These are phyloP conservation scores for Malus hybrid DNA, from an alignment of 331 rosid species.

Conservation along the genomic window DNA sequence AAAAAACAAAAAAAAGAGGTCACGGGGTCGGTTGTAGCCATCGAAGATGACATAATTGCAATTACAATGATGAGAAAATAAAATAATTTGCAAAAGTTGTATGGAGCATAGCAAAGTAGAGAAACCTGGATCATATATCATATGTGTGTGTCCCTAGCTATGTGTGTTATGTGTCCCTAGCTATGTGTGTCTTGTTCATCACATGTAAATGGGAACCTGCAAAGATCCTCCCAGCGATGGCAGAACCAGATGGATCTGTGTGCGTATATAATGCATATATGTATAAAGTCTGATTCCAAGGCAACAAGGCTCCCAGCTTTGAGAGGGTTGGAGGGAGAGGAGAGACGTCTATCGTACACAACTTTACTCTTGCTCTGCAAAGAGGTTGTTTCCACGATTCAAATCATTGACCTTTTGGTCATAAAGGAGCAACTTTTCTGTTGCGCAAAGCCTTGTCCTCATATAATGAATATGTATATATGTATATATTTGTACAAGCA, in stretches of 20 bases:
- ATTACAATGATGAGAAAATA: background rate
- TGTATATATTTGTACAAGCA: background rate
- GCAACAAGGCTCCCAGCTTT: no score
- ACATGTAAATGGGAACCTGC: conserved; percentile 10
- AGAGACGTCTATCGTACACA: no score
- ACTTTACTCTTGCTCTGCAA: no score
- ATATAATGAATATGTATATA: no score
- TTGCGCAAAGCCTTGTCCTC: no score
- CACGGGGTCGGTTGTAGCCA: conserved; percentile 21
- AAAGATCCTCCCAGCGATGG: conserved; percentile 20
- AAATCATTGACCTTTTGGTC: no score
- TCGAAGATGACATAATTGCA: conserved; percentile 14
- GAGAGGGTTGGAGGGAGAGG: no score
- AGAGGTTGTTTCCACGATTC: no score
- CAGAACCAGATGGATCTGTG: background rate
- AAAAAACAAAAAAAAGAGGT: background rate
- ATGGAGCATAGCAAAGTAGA: conserved; percentile 9
- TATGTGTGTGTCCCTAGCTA: background rate
- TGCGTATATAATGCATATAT: background rate
- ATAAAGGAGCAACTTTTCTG: no score
- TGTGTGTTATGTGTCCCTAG: conserved; percentile 5
- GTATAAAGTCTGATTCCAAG: no score
- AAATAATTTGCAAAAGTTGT: background rate
- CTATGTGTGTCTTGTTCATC: conserved; percentile 8
- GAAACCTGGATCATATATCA: background rate